Base-by-base conservation (phyloP, 768 basidiomycete genomes). In the Boletus rubescentipes region DNA sequence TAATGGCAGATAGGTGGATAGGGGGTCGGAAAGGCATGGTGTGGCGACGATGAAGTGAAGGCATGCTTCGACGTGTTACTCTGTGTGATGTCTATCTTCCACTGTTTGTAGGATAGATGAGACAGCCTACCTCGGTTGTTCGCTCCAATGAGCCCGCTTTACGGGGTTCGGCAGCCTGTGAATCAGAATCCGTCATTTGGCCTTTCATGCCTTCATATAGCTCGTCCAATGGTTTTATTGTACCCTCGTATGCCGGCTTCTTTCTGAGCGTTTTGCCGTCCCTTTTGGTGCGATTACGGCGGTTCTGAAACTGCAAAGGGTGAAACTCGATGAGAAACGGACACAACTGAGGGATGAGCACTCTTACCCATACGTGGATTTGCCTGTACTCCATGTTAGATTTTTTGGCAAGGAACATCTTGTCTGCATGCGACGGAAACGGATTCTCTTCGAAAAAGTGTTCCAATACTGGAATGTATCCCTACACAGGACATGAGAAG, bases 301-400 rank as follows among this genome's bases (percentile, higher is more conserved):
- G 57, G 3, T 62, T 55, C 43, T 62, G 61, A 5, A 61, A 61
- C 60, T 61, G 9, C 0, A n/a, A n/a, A 30, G 3, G 5, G 1
- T 8, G 0, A 18, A 47, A 29, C 9, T 32, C 2, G 2, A 11
- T 35, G 9, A 43, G 48, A 1, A n/a, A 11, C 0, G 0, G 11
- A 21, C n/a, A 7, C 2, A 0, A 15, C 5, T 2, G 10, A 1
- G 0, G 3, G 1, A 14, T 1, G 8, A 20, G 4, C 0, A 5
- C 31, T 10, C 59, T 35, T 1, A 61, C 60, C 61, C 60, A 61
- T 9, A 58, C 51, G n/a, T 61, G 60, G 0, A 61, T 59, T 62
- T 61, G 60, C 15, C 34, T 53, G 5, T 62, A 61, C 0, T 52
- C 3, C 55, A 61, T 61, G 0, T 48, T 29, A 0, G 60, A 50